phyloP scores from a whole-genome alignment of 768 basidiomycete species.

The Lentinula guzmanii region DNA sequence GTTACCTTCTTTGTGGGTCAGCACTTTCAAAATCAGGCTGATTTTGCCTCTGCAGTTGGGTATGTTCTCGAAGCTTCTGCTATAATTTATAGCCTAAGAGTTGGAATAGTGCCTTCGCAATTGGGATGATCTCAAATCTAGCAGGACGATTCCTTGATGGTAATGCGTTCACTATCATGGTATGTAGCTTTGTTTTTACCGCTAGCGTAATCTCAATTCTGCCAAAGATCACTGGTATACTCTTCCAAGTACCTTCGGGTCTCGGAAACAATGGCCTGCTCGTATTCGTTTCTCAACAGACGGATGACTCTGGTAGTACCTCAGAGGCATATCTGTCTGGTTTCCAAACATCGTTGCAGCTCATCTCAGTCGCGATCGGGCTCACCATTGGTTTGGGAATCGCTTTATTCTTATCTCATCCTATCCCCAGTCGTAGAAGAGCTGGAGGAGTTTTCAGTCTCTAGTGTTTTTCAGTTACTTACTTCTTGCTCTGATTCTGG shows the following conservation, averaged over 20 bases:
- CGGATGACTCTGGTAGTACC: slow-evolving; percentile 35
- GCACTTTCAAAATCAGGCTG: slow-evolving; percentile 61
- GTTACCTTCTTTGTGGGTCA: slow-evolving; percentile 66
- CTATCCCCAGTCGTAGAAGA: slow-evolving; percentile 50
- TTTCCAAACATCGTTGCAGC: slow-evolving; percentile 69
- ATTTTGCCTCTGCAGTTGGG: slow-evolving; percentile 77
- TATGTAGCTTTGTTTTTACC: slow-evolving; percentile 15
- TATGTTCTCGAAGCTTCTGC: slow-evolving; percentile 17
- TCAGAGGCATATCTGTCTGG: slow-evolving; percentile 54
- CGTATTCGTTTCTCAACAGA: slow-evolving; percentile 54
- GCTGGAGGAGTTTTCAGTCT: slow-evolving; percentile 62
- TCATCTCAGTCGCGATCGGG: slow-evolving; percentile 73
- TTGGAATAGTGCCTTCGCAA: slow-evolving; percentile 58
- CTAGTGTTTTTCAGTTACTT: slow-evolving; percentile 15
- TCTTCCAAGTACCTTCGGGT: slow-evolving; percentile 83
- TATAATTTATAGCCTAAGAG: neutral
- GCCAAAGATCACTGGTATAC: slow-evolving; percentile 62
- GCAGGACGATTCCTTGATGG: slow-evolving; percentile 71
- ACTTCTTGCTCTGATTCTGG: neutral
- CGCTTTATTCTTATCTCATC: slow-evolving; percentile 60
- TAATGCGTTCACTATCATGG: slow-evolving; percentile 80
- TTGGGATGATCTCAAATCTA: slow-evolving; percentile 73
- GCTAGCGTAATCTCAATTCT: neutral
- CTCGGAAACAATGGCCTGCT: slow-evolving; percentile 77
- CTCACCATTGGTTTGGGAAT: slow-evolving; percentile 78